Conservation (phyloP, 2,329 filamentous ascomycete genomes). For the Nemania bipapillata region DNA sequence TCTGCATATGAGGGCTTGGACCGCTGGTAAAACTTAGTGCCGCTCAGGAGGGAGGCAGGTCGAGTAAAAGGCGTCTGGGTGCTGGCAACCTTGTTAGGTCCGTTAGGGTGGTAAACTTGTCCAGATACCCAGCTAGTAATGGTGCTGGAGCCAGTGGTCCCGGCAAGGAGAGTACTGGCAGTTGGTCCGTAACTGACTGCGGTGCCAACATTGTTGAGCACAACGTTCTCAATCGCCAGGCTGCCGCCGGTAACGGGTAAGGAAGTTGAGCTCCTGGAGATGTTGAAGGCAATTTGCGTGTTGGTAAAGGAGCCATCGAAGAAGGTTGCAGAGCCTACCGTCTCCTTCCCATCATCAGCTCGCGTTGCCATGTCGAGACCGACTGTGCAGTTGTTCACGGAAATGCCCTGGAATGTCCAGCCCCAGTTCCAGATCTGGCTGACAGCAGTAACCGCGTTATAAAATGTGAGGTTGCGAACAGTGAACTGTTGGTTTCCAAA, state of each 20-base stretch:
- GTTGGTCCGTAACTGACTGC: conserved; percentile 60
- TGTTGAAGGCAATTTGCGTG: conserved; percentile 74
- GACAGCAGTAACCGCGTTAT: conserved; percentile 72
- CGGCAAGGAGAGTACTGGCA: conserved; percentile 64
- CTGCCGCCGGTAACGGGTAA: conserved; percentile 56
- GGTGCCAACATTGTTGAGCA: conserved; percentile 55
- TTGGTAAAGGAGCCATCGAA: conserved; percentile 77
- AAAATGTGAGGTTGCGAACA: conserved; percentile 75
- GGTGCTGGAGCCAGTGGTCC: conserved; percentile 58
- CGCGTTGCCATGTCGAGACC: conserved; percentile 72
- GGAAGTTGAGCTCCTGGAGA: conserved; percentile 59
- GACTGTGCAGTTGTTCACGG: conserved; percentile 65
- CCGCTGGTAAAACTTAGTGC: conserved; percentile 71
- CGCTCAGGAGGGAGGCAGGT: conserved; percentile 66
- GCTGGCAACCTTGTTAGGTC: conserved; percentile 62
- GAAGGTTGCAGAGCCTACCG: conserved; percentile 78
- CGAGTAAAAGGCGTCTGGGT: conserved; percentile 58
- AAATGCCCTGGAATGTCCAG: conserved; percentile 69
- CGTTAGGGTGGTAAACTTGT: conserved; percentile 67
- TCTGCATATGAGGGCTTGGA: conserved; percentile 81
- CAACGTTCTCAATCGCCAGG: conserved; percentile 62
- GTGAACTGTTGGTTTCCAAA: conserved; percentile 74
- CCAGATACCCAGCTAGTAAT: conserved; percentile 73
- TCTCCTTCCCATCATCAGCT: conserved; percentile 35
- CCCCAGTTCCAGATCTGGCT: conserved; percentile 81